Evolutionary conservation across 768 basidiomycete genomes (phyloP).

Genomic region (Pholiota molesta): DNA sequence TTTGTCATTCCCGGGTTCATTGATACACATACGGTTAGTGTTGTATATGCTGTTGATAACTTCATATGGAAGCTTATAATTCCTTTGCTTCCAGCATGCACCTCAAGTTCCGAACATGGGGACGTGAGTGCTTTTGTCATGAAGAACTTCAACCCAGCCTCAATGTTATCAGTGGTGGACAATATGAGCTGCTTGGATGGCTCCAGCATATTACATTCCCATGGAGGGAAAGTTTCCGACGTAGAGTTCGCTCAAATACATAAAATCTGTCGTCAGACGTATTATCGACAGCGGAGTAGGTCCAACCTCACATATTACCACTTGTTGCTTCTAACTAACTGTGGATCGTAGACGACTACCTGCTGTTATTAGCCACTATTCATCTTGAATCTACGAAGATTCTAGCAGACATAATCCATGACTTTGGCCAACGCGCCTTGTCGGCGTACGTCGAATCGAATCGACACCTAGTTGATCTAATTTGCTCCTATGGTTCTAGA

Average conservation of each 20-base stretch:
- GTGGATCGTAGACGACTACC: conserved; percentile 75
- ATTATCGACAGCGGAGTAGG: conserved; percentile 77
- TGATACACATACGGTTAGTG: conserved; percentile 87
- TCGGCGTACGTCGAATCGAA: conserved; percentile 61
- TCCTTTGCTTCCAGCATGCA: conserved; percentile 56
- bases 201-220: conserved; percentile 81
- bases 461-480: conserved; percentile 7
- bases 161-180: conserved; percentile 60
- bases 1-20: conserved; percentile 89
- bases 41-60: background rate
- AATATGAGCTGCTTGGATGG: conserved; percentile 91
- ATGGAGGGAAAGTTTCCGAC: conserved; percentile 79
- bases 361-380: conserved; percentile 89
- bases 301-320: conserved; percentile 18
- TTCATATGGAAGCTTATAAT: background rate
- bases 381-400: conserved; percentile 82
- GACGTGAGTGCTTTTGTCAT: conserved; percentile 40
- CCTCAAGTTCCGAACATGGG: conserved; percentile 79
- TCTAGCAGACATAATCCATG: conserved; percentile 74
- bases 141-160: background rate
- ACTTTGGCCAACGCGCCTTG: conserved; percentile 79
- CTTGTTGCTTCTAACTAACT: conserved; percentile 6
- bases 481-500: conserved; percentile 38
- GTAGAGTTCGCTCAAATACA: conserved; percentile 63
- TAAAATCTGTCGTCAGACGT: conserved; percentile 76